phyloP scores from a whole-genome alignment of 75 land plant genomes.

The Cunninghamia lanceolata region DNA sequence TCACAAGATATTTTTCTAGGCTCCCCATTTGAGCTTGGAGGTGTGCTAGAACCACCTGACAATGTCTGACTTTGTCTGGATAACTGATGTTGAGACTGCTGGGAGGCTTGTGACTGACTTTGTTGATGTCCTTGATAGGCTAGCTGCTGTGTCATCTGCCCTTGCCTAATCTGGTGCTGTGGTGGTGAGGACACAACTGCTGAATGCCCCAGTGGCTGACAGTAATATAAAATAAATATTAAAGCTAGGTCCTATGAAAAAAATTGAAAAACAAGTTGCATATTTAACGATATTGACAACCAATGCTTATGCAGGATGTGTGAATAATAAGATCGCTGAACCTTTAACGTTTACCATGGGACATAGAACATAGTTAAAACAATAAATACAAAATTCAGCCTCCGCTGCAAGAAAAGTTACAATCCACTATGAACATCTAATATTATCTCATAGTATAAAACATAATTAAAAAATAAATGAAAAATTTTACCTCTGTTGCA shows the following conservation, averaged over 20 bases:
- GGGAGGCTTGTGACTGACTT: conserved; percentile 2
- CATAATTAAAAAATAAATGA: neutral
- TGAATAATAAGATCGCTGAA: neutral
- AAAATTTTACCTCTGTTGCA: neutral
- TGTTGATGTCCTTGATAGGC: conserved; percentile 7
- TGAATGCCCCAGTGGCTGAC: neutral
- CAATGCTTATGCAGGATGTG: neutral
- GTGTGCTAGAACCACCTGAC: conserved; percentile 11
- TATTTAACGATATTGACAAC: neutral
- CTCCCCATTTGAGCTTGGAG: conserved; percentile 13
- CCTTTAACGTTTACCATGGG: neutral
- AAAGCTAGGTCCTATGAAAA: neutral
- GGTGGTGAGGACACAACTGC: neutral
- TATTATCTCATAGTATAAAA: neutral
- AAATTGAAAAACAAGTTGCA: neutral
- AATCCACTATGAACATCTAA: neutral
- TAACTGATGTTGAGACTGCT: conserved; percentile 5
- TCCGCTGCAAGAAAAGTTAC: neutral
- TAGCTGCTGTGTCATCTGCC: conserved; percentile 1
- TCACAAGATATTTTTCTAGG: conserved; percentile 10
- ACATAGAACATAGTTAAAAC: neutral
- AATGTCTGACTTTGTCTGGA: conserved; percentile 13
- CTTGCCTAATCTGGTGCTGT: conserved; percentile 11
- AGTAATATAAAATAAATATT: conserved; percentile 1
- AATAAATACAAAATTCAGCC: neutral